These are phyloP conservation scores for Aspergillus sp. DNA, from an alignment of 2,329 filamentous ascomycete species.

Conservation along the genomic window DNA sequence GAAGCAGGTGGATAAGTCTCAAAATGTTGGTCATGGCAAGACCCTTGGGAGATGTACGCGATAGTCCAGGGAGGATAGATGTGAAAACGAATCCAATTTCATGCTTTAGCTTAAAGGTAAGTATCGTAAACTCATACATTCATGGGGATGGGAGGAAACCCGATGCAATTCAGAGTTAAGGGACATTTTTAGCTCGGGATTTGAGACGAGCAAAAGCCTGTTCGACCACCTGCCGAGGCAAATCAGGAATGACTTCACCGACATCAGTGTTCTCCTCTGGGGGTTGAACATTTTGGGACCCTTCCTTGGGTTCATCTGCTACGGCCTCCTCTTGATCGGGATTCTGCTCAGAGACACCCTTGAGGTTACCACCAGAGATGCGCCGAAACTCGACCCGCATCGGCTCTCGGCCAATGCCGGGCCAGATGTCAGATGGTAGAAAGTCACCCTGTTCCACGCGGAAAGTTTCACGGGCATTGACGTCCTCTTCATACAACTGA, in stretches of 20 bases:
- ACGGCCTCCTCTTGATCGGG: conserved; percentile 4
- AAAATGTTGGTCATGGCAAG: too few species aligned
- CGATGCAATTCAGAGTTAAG: conserved; percentile 1
- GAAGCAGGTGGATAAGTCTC: too few species aligned
- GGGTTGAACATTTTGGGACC: conserved; percentile 1
- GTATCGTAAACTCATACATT: neutral
- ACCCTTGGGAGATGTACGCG: too few species aligned
- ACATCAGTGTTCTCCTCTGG: conserved; percentile 12
- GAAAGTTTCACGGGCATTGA: conserved; percentile 70
- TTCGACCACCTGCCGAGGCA: conserved; percentile 40
- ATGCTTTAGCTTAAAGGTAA: too few species aligned
- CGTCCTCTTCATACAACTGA: conserved; percentile 68
- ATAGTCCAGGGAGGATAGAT: too few species aligned
- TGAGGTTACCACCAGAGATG: conserved; percentile 30
- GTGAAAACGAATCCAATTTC: too few species aligned
- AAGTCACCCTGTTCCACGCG: conserved; percentile 78
- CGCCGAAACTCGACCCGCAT: conserved; percentile 43
- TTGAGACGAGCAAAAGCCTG: conserved; percentile 38
- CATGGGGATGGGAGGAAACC: neutral
- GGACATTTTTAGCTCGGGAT: conserved; percentile 18
- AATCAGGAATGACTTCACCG: conserved; percentile 36
- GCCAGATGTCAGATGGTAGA: conserved; percentile 84
- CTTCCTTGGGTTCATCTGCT: conserved; percentile 5
- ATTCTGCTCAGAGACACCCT: conserved; percentile 12
- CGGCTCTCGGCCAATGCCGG: conserved; percentile 59